A percentile compares a stretch with the other conserved stretches of the same genome.
These are phyloP conservation scores for Paratinospora sagittata DNA, from an alignment of 164 flowering plant genomes.

Conservation along the genomic window DNA sequence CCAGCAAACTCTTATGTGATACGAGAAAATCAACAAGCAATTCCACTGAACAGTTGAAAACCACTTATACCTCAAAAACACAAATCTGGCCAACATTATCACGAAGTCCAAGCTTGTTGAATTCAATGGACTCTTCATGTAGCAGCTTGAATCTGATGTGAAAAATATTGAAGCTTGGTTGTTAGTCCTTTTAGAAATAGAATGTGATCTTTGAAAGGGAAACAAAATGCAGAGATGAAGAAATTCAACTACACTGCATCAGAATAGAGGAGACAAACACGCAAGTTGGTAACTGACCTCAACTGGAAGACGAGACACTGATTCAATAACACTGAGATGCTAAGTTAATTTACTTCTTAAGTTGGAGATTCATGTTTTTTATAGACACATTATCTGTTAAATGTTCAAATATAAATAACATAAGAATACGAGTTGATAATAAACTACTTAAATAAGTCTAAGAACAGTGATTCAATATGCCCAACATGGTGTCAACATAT, in stretches of 20 bases:
- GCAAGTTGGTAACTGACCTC: background rate
- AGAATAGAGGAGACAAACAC: background rate
- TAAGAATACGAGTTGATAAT: background rate
- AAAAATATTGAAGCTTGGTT: constrained; percentile 3
- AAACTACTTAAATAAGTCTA: background rate
- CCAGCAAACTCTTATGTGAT: background rate
- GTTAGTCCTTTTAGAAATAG: background rate
- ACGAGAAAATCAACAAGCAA: background rate
- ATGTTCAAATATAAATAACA: background rate
- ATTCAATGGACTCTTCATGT: constrained; percentile 80
- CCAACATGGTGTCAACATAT: background rate
- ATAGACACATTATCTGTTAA: background rate
- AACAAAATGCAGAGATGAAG: background rate
- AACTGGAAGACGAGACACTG: background rate
- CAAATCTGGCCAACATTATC: constrained; percentile 98
- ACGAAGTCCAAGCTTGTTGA: constrained; percentile 69
- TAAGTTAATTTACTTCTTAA: background rate
- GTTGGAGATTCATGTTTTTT: background rate
- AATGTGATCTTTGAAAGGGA: background rate
- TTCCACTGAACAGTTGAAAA: background rate
- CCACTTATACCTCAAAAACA: constrained; percentile 65
- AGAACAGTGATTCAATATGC: background rate
- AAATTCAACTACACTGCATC: background rate
- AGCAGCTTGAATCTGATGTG: constrained; percentile 65
- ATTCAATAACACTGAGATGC: background rate